A percentile compares a stretch with the other conserved stretches of the same genome.
Conservation (phyloP, 2,329 filamentous ascomycete genomes). For the Neonectria faginata region DNA sequence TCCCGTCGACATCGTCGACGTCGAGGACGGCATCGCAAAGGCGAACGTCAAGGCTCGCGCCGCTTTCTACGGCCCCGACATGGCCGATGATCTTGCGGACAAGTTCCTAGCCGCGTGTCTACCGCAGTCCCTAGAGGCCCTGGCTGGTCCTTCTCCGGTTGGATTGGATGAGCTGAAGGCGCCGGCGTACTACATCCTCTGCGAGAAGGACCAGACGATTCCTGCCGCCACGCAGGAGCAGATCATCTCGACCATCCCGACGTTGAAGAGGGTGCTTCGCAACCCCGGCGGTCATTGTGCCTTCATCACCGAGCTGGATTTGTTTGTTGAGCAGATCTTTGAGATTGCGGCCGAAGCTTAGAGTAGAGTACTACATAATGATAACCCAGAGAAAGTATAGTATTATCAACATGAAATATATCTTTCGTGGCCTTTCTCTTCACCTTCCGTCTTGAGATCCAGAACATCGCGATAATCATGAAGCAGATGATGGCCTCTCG, state of each 20-base stretch:
- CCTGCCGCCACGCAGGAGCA: not conserved
- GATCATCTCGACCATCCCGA: slow-evolving; percentile 3
- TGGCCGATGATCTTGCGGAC: slow-evolving; percentile 12
- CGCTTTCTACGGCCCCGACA: slow-evolving; percentile 19
- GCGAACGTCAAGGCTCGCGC: slow-evolving; percentile 10
- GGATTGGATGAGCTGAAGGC: slow-evolving; percentile 11
- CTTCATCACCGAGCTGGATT: slow-evolving; percentile 17
- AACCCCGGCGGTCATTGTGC: slow-evolving; percentile 11
- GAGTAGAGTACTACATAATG: no score
- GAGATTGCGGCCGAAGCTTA: slow-evolving; percentile 14
- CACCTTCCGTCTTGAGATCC: no score
- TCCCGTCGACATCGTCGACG: slow-evolving; percentile 16
- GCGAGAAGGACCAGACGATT: slow-evolving; percentile 14
- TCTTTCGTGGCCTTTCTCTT: no score
- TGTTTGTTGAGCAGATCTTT: slow-evolving; percentile 12
- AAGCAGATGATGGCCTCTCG: no score
- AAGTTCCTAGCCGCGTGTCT: slow-evolving; percentile 1
- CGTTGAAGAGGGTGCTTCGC: slow-evolving; percentile 13
- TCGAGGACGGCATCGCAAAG: slow-evolving; percentile 7
- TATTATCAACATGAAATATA: no score
- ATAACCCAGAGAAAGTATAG: no score
- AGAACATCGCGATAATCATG: no score
- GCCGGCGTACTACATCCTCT: slow-evolving; percentile 17
- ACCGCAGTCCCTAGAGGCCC: slow-evolving; percentile 8
- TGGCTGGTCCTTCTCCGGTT: slow-evolving; percentile 8